Conservation (phyloP, 169 alveolate species). For the Babesia bovis region DNA sequence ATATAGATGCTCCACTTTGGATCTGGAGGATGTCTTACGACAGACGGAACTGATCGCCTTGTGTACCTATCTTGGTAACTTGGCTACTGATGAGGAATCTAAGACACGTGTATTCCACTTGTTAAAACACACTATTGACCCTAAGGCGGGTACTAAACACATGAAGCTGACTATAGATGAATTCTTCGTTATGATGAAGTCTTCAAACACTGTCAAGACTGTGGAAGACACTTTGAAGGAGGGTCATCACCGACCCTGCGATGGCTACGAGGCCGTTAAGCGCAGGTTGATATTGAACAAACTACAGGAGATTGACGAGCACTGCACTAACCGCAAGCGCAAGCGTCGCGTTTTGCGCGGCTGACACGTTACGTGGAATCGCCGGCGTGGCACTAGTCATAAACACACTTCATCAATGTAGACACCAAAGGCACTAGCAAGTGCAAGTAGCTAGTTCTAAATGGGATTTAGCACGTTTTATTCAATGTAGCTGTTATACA, state of each 20-base stretch:
- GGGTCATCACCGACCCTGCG: background rate
- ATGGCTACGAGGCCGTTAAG: constrained; percentile 10
- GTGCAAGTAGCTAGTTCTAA: too few species aligned
- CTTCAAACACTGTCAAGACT: constrained; percentile 5
- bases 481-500: background rate
- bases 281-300: constrained; percentile 10
- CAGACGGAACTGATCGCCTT: constrained; percentile 39
- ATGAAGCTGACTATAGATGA: constrained; percentile 44
- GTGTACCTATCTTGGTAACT: constrained; percentile 4
- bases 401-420: too few species aligned
- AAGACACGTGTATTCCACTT: constrained; percentile 14
- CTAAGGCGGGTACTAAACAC: background rate
- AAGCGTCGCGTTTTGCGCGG: too few species aligned
- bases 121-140: constrained; percentile 2
- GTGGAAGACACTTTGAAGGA: background rate
- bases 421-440: too few species aligned
- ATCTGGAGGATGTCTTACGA: constrained; percentile 31
- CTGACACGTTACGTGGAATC: too few species aligned
- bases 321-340: constrained; percentile 2
- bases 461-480: too few species aligned
- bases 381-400: too few species aligned
- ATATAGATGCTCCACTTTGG: constrained; percentile 31
- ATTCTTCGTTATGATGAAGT: constrained; percentile 57
- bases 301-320: constrained; percentile 5
- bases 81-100: constrained; percentile 24